phyloP scores from a whole-genome alignment of 352 stramenopile species.

The Globisporangium polare region DNA sequence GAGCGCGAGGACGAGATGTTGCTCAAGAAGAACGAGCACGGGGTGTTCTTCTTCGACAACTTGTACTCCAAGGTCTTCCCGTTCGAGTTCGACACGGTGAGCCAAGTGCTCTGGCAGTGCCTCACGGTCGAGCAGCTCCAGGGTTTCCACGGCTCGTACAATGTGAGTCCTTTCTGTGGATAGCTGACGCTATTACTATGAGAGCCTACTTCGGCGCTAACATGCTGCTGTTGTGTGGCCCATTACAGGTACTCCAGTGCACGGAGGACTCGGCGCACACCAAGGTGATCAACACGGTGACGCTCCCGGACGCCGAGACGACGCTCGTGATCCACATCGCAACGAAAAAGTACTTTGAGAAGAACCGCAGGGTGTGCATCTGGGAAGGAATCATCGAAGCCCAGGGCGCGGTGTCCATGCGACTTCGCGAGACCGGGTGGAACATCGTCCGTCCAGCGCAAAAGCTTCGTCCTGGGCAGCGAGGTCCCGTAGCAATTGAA shows the following conservation, averaged over 20 bases:
- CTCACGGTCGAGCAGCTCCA: conserved; percentile 16
- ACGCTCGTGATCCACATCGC: conserved; percentile 23
- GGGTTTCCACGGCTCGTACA: conserved; percentile 2
- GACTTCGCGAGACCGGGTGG: conserved; percentile 30
- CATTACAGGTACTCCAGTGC: neutral
- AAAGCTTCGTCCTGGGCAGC: neutral
- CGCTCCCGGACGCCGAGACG: conserved; percentile 21
- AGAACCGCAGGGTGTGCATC: conserved; percentile 20
- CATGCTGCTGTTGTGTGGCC: neutral
- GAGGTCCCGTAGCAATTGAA: neutral
- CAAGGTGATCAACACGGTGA: conserved; percentile 27
- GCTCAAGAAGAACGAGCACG: neutral
- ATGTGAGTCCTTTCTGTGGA: neutral
- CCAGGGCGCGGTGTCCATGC: conserved; percentile 23
- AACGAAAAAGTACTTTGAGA: conserved; percentile 22
- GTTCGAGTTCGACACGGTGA: conserved; percentile 25
- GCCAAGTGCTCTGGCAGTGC: conserved; percentile 27
- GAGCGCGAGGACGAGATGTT: conserved; percentile 7
- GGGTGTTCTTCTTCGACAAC: conserved; percentile 27
- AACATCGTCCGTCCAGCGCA: conserved; percentile 18
- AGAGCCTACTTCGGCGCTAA: neutral
- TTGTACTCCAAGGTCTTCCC: conserved; percentile 29
- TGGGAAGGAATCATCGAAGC: conserved; percentile 35
- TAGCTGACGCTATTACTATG: neutral
- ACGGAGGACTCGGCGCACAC: conserved; percentile 10